Evolutionary conservation across 768 basidiomycete species (phyloP), one percentile per base, ranked within the genome.

Genomic region (Macrocybe gigantea): DNA sequence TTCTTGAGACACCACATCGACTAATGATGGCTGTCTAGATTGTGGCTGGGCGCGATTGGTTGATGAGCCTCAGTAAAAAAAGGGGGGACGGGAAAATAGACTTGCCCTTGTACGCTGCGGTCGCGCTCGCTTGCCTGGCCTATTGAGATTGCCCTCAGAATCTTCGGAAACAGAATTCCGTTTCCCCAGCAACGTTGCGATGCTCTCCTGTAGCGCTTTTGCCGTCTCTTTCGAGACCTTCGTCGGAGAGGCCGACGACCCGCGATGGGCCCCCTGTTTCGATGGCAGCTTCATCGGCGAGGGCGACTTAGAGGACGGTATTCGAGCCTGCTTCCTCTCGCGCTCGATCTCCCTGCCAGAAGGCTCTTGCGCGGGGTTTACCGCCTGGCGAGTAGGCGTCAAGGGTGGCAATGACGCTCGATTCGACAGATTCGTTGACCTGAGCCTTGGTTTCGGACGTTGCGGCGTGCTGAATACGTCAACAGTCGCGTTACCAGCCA

Each of bases 151-250:
- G 14, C 41, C 57, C 29, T 42, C 56, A 37, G 45, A 39, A 9
- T 60, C 64, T 41, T 73, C 72, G 3, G 71, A 70, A 8, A 68
- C 65, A 0, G 73, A 64, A 7, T 72, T 70, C 7, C 86, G 73
- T 60, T 91, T 90, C 7, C 86, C 87, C 11, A 90, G 67, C 47
- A 88, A 62, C 14, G 78, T 76, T 5, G 80, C 78, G 42, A 89
- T 78, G 50, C 79, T 84, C 53, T 87, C 82, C 52, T 85, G 78
- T 14, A 88, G 66, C 12, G 77, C 83, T 55, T 70, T 76, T n/a
- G 80, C 68, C 22, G 71, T 71, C 42, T 74, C 70, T 41, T 68
- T 65, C 41, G 73, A 69, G 31, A 79, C 69, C 45, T 73, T 72
- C 22, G 71, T 64, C 37, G 69, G 75, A 0, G 75, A 74, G 9